Evolutionary conservation across 2,329 filamentous ascomycete genomes (phyloP).

Genomic region (Polytolypa hystricis): DNA sequence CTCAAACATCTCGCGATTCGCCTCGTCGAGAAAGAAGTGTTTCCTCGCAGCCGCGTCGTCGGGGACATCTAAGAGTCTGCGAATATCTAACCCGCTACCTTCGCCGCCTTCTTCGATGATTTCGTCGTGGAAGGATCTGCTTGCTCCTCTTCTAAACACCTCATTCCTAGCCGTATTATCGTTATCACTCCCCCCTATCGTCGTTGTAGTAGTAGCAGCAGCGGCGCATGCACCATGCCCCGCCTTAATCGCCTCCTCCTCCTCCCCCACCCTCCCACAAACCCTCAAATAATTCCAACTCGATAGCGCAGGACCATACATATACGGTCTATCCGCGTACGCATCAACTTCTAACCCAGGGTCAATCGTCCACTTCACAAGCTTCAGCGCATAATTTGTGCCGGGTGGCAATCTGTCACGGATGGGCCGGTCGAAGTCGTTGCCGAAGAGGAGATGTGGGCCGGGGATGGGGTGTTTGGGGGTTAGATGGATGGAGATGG

Average conservation of each 20-base stretch:
- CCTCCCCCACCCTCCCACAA: conserved; percentile 39
- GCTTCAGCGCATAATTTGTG: conserved; percentile 70
- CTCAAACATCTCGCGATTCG: conserved; percentile 44
- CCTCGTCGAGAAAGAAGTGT: conserved; percentile 50
- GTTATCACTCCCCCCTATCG: not conserved
- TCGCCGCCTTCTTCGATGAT: conserved; percentile 58
- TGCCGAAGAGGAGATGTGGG: conserved; percentile 75
- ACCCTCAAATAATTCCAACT: conserved; percentile 69
- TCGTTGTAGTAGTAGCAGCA: no score
- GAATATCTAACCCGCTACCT: conserved; percentile 40
- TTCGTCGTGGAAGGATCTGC: conserved; percentile 33
- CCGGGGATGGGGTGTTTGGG: conserved; percentile 58
- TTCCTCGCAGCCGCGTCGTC: conserved; percentile 43
- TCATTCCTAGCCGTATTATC: not conserved
- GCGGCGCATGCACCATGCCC: no score
- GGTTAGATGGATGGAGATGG: conserved; percentile 66
- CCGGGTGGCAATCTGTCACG: conserved; percentile 75
- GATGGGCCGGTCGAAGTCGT: conserved; percentile 89
- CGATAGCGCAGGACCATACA: conserved; percentile 73
- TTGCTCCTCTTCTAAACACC: conserved; percentile 1
- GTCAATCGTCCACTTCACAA: conserved; percentile 85
- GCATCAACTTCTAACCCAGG: conserved; percentile 83
- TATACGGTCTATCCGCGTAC: conserved; percentile 72
- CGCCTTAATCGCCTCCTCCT: conserved; percentile 17
- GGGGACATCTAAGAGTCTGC: conserved; percentile 42